phyloP scores from a whole-genome alignment of 768 basidiomycete genomes.

The Leccinellum rugosiceps region DNA sequence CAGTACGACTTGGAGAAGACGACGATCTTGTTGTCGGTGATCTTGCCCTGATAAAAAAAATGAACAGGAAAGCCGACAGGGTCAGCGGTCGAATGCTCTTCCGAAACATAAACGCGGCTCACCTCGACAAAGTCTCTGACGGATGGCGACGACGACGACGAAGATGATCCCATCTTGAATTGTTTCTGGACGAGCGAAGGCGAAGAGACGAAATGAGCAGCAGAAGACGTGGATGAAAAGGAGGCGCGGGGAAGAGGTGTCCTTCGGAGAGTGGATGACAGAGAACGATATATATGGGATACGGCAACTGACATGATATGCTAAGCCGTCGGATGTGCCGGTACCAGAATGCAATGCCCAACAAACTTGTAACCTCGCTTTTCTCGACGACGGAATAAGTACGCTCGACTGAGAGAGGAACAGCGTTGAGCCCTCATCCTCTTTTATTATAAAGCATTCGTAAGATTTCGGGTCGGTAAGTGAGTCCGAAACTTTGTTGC shows the following conservation, averaged over 20 bases:
- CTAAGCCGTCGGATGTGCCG: neutral
- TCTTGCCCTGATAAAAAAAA: constrained; percentile 40
- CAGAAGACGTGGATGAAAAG: neutral
- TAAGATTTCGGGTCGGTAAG: neutral
- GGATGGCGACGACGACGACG: constrained; percentile 16
- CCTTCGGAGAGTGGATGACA: constrained; percentile 9
- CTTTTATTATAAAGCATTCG: neutral
- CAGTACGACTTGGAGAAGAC: constrained; percentile 63
- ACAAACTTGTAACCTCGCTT: neutral
- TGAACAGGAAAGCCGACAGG: constrained; percentile 31
- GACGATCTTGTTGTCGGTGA: constrained; percentile 48
- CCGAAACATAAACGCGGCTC: constrained; percentile 8
- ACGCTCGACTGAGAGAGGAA: neutral
- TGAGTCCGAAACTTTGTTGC: neutral
- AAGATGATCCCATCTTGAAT: constrained; percentile 4
- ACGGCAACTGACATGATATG: constrained; percentile 5
- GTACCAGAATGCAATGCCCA: neutral
- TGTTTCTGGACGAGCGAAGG: constrained; percentile 17
- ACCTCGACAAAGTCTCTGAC: constrained; percentile 41
- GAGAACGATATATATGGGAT: constrained; percentile 24
- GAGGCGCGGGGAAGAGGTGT: neutral
- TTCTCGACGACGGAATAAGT: neutral
- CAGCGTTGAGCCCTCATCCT: neutral
- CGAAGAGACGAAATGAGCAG: constrained; percentile 29
- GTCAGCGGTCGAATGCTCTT: constrained; percentile 12